These are phyloP conservation scores for Cutaneotrichosporon sp. DNA, from an alignment of 1,284 basidiomycete species.

Conservation along the genomic window DNA sequence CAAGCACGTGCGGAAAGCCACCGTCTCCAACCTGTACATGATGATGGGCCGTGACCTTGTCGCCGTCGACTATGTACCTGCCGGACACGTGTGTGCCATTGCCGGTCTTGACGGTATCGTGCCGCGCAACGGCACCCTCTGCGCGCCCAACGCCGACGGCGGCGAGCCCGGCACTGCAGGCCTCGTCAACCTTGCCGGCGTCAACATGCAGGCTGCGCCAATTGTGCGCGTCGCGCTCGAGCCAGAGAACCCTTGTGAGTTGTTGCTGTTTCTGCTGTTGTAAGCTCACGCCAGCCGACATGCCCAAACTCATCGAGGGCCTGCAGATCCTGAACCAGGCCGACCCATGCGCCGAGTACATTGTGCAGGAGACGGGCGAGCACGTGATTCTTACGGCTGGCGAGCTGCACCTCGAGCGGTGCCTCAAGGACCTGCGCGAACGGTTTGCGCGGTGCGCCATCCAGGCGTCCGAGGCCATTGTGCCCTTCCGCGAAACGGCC, in stretches of 20 bases:
- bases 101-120: slow-evolving; percentile 85
- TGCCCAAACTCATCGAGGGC: slow-evolving; percentile 84
- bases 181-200: slow-evolving; percentile 76
- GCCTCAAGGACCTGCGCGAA: slow-evolving; percentile 89
- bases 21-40: slow-evolving; percentile 75
- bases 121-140: slow-evolving; percentile 84
- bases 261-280: neutral
- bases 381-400: slow-evolving; percentile 96
- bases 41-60: slow-evolving; percentile 98
- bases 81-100: slow-evolving; percentile 94
- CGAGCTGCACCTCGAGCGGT: slow-evolving; percentile 94
- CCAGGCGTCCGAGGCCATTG: slow-evolving; percentile 89
- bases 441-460: slow-evolving; percentile 91
- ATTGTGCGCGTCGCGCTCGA: slow-evolving; percentile 96
- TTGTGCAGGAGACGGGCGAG: slow-evolving; percentile 95
- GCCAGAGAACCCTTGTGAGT: slow-evolving; percentile 63
- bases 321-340: slow-evolving; percentile 87
- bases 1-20: slow-evolving; percentile 60
- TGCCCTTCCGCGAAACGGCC: slow-evolving; percentile 95
- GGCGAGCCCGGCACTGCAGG: slow-evolving; percentile 37
- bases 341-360: slow-evolving; percentile 94
- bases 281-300: slow-evolving; percentile 57
- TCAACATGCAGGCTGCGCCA: slow-evolving; percentile 68
- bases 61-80: slow-evolving; percentile 74
- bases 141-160: slow-evolving; percentile 56